A percentile compares a stretch with the other conserved stretches of the same genome.
phyloP scores from a whole-genome alignment of 2,329 filamentous ascomycete species.

The Neofusicoccum kwambonambiense region DNA sequence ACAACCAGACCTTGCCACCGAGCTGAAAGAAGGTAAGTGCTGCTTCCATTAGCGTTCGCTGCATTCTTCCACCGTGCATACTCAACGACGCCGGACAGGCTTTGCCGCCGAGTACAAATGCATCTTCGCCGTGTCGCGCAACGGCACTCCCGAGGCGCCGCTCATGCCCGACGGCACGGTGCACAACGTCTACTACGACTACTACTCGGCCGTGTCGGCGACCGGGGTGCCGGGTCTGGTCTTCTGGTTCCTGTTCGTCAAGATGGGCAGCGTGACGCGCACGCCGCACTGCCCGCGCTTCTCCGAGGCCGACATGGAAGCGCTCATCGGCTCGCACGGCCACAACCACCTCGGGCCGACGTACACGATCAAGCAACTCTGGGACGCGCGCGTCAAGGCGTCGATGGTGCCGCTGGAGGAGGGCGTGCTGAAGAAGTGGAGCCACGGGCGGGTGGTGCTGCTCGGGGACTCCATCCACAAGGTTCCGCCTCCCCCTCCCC shows the following conservation, averaged over 20 bases:
- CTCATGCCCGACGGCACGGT: conserved; percentile 2
- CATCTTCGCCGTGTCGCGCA: not conserved
- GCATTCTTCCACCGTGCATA: not conserved
- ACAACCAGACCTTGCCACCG: not conserved
- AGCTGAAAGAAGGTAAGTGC: not conserved
- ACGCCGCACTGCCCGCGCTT: conserved; percentile 23
- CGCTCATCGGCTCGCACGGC: conserved; percentile 1
- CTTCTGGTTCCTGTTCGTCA: not conserved
- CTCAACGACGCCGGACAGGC: not conserved
- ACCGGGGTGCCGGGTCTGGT: not conserved
- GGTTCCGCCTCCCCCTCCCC: conserved; percentile 1
- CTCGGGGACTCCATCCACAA: not conserved
- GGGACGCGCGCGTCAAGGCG: not conserved
- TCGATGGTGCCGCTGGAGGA: not conserved
- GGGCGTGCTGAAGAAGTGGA: not conserved
- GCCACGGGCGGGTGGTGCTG: not conserved
- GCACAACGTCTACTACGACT: conserved; percentile 20
- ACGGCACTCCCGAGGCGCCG: not conserved
- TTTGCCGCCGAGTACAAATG: not conserved
- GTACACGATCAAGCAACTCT: not conserved
- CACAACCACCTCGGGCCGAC: not conserved
- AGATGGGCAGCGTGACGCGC: not conserved
- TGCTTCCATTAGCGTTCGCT: not conserved
- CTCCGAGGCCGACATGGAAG: conserved; percentile 33
- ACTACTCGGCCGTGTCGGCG: conserved; percentile 21